These are phyloP conservation scores for Vitis rotundifolia DNA, from an alignment of 164 flowering plant genomes.

Conservation along the genomic window DNA sequence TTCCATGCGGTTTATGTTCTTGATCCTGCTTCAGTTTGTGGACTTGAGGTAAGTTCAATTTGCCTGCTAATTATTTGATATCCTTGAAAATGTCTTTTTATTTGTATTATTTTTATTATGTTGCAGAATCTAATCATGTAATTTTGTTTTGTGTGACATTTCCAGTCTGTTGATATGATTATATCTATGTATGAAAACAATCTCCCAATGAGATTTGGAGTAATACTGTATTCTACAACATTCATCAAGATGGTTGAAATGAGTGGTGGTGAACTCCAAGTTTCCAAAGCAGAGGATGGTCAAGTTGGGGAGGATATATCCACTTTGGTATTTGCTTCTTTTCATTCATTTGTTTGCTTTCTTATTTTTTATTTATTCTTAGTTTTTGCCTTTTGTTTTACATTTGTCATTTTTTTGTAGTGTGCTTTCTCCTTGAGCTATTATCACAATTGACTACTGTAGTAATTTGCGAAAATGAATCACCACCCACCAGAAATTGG, in stretches of 20 bases:
- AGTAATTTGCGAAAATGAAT: too few relatives aligned
- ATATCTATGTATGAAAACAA: conserved; percentile 71
- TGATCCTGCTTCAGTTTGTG: conserved; percentile 85
- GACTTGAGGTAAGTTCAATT: conserved; percentile 74
- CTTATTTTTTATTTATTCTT: not conserved
- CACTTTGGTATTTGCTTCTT: conserved; percentile 60
- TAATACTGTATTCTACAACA: conserved; percentile 72
- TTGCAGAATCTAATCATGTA: not conserved
- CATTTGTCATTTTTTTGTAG: not conserved
- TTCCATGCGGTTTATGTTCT: conserved; percentile 90
- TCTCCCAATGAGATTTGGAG: conserved; percentile 92
- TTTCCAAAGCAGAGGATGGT: conserved; percentile 26
- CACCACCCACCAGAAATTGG: too few relatives aligned
- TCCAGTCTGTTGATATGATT: conserved; percentile 77
- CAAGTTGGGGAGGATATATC: conserved; percentile 62
- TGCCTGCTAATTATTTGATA: not conserved
- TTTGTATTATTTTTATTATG: not conserved
- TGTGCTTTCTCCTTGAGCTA: too few relatives aligned
- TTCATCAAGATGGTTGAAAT: conserved; percentile 56
- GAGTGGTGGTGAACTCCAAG: conserved; percentile 46
- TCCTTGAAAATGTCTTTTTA: not conserved
- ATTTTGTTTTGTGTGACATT: conserved; percentile 6
- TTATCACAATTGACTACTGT: too few relatives aligned
- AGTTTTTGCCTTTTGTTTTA: not conserved
- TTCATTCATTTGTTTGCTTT: not conserved